Conservation (phyloP, 345 rosid species). For the Salix viminalis region DNA sequence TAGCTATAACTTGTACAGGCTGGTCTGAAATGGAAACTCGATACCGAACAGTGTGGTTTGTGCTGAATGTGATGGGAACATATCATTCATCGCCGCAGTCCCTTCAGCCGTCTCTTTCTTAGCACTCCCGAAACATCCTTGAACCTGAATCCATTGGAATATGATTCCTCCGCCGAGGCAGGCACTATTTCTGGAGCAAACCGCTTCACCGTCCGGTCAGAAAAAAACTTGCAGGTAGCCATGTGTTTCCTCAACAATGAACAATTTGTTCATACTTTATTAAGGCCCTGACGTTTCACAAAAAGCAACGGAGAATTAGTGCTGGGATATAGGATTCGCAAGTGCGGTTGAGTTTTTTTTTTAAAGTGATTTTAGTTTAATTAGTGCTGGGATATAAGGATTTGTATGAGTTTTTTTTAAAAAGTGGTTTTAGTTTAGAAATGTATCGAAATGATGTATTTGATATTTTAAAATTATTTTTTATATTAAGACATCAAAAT, state of each 20-base stretch:
- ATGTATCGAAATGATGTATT: too few relatives aligned
- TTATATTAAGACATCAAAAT: too few relatives aligned
- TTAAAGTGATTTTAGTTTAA: too few relatives aligned
- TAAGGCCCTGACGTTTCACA: not conserved
- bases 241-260: constrained; percentile 44
- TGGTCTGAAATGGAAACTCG: too few relatives aligned
- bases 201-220: constrained; percentile 50
- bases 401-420: too few relatives aligned
- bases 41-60: constrained; percentile 33
- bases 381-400: too few relatives aligned
- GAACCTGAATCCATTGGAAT: constrained; percentile 29
- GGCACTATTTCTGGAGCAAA: constrained; percentile 33
- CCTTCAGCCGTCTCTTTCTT: constrained; percentile 32
- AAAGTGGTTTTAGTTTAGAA: too few relatives aligned
- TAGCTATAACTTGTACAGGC: too few relatives aligned
- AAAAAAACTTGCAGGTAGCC: constrained; percentile 49
- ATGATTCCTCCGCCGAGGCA: constrained; percentile 30
- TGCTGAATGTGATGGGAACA: constrained; percentile 50
- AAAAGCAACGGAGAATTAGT: not conserved
- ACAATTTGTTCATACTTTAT: constrained; percentile 21
- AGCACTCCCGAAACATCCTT: constrained; percentile 59
- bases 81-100: constrained; percentile 42
- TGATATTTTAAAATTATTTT: too few relatives aligned
- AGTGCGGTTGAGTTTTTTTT: too few relatives aligned
- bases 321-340: not conserved